Evolutionary conservation across 2,329 filamentous ascomycete species (phyloP), one percentile per base, ranked within the genome.

Genomic region (Ambrosiella xylebori): DNA sequence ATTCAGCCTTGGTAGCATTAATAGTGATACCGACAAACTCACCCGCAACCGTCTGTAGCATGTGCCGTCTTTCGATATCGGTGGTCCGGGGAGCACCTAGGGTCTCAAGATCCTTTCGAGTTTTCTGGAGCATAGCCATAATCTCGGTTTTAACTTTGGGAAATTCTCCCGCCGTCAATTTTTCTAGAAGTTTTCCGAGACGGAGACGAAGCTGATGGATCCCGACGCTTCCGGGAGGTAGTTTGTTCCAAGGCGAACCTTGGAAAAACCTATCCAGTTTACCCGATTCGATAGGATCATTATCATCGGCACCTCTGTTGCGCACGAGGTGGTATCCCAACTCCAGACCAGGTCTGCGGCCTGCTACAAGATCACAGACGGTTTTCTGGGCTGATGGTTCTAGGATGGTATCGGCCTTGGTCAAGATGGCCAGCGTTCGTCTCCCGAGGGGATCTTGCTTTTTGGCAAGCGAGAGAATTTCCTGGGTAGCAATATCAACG

Each of bases 341-440:
- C 3, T 61, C 59, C 1, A 65, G 59, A 0, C 58, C 61, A 7
- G 61, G 59, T 1, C 61, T 55, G n/a, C 62, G 59, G 3, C 64
- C 63, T 1, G 47, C 27, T 1, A 66, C n/a, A 0, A 66, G 51
- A 7, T 61, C 56, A 41, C 62, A 60, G 1, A 61, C 59, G 5
- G 58, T 60, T 2, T 56, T 56, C 0, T 65, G 60, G 0, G 61
- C 64, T 11, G 61, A 64, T 0, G 52, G 38, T 35, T 59, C 54
- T 27, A 65, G 65, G 12, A 68, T 65, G 9, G 66, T 56, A 61
- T 75, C 73, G 8, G 69, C 70, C 54, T 72, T 74, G 5, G 71
- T 75, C 58, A 73, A 71, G 52, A 75, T 70, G 0, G 72, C 72
- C 12, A 75, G 62, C 1, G 70, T 74, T 0, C 72, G 67, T 2